Base-by-base conservation (phyloP, 2,329 filamentous ascomycete species). In the Talaromyces albobiverticillius region DNA sequence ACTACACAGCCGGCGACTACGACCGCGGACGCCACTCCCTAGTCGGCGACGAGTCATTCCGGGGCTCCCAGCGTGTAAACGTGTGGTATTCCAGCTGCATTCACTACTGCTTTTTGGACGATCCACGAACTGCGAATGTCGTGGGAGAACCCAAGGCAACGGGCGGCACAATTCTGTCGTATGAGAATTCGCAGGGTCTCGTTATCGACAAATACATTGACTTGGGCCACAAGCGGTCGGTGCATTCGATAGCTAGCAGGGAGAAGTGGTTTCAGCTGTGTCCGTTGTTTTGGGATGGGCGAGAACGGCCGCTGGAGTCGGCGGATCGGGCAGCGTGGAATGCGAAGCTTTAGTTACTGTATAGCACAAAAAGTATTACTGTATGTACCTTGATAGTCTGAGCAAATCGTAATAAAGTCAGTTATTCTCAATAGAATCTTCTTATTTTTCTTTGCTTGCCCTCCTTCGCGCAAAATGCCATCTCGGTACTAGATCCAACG, bases 171-270 rank as follows among this genome's bases (percentile, higher is more conserved):
- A 84, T 91, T 13, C 75, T 91, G 55, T 83, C 84, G 57, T 91
- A 91, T 68, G 88, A 92, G 62, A 81, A 89, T 51, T 82, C 86
- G 48, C 85, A 89, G 62, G 88, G 88, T 1, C 86, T 90, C 62
- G 82, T 83, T 6, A 76, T 90, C 34, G 84, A 88, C 61, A 88
- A 88, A 70, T 83, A 88, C 57, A 82, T 89, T 58, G 87, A 90
- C 61, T 70, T 90, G 58, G 85, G 85, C 4, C 83, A 89, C 62
- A 89, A 90, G 76, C 79, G 87, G 25, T 86, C 85, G 8, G 51
- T 47, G 3, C 45, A 48, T 23, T 47, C 45, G 23, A 48, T 41
- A 13, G 86, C 85, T 62, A 81, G 81, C 48, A 75, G 86, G 7
- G 84, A 86, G 67, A 77, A 85, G 54, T 89, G 88, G 75, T 89